Evolutionary conservation across 139 green algal species (phyloP).

Genomic region (Trebouxia sp.): DNA sequence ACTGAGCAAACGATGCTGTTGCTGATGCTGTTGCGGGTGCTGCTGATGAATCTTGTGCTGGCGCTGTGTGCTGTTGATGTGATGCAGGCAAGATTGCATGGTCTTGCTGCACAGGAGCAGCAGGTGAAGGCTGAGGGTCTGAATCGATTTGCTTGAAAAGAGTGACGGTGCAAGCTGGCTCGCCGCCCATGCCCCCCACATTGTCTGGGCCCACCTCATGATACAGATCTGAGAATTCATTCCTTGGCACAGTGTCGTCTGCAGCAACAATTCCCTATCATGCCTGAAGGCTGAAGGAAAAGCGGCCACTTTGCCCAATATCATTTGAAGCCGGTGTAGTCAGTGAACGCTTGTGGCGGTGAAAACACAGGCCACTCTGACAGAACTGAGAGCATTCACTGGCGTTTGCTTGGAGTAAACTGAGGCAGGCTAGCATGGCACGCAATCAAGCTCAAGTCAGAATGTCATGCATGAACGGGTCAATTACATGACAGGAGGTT

Average conservation of each 20-base stretch:
- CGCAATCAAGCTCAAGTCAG: neutral
- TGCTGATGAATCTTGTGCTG: too few relatives aligned
- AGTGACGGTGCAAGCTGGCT: constrained; percentile 45
- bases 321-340: neutral
- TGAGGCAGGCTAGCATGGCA: constrained; percentile 5
- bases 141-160: neutral
- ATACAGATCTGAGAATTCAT: constrained; percentile 70
- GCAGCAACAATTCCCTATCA: neutral
- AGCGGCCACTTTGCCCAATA: neutral
- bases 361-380: neutral
- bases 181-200: constrained; percentile 41
- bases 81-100: too few relatives aligned
- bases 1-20: too few relatives aligned
- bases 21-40: too few relatives aligned
- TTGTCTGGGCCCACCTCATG: constrained; percentile 61
- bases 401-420: neutral
- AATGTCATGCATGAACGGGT: neutral
- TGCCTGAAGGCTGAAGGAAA: neutral
- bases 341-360: neutral
- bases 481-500: neutral
- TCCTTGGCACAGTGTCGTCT: constrained; percentile 38
- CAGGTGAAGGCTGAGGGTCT: too few relatives aligned
- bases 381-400: neutral
- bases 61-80: too few relatives aligned
- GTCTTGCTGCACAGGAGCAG: neutral